These are phyloP conservation scores for Yamadazyma oceani DNA, from an alignment of 1,139 yeast genomes.

Conservation along the genomic window DNA sequence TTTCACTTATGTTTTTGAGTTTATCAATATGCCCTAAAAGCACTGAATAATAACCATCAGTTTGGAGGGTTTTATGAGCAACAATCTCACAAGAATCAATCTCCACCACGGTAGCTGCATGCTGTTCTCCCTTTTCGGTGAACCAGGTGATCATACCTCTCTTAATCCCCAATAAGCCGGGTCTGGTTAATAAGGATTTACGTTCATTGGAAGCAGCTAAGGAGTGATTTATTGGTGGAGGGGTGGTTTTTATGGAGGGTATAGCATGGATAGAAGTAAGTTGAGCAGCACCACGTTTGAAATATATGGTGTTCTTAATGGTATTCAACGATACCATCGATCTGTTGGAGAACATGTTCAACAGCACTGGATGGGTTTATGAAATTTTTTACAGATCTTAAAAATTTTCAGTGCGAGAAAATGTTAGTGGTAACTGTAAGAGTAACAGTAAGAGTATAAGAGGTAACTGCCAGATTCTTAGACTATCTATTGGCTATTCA, in stretches of 20 bases:
- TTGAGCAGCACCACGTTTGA: constrained; percentile 43
- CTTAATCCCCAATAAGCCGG: constrained; percentile 82
- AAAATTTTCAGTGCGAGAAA: constrained; percentile 4
- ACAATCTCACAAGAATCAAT: constrained; percentile 87
- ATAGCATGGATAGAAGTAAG: constrained; percentile 55
- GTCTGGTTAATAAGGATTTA: constrained; percentile 67
- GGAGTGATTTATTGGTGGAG: constrained; percentile 52
- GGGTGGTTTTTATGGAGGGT: constrained; percentile 44
- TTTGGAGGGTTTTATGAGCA: constrained; percentile 62
- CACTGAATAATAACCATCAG: constrained; percentile 82
- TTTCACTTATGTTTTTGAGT: constrained; percentile 61
- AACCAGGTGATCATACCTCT: constrained; percentile 91
- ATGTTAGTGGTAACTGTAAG: not conserved
- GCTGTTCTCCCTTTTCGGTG: constrained; percentile 62
- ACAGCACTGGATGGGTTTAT: not conserved
- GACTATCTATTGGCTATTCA: constrained; percentile 12
- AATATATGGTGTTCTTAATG: constrained; percentile 3
- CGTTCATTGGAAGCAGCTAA: constrained; percentile 60
- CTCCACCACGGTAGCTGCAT: constrained; percentile 83
- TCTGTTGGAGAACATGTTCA: not conserved
- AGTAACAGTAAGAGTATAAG: not conserved
- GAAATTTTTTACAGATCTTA: not conserved
- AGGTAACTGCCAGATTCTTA: not conserved
- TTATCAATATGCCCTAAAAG: constrained; percentile 85
- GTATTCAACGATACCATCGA: not conserved